Base-by-base conservation (phyloP, 805 yeast species). In the Lachancea quebecensis region DNA sequence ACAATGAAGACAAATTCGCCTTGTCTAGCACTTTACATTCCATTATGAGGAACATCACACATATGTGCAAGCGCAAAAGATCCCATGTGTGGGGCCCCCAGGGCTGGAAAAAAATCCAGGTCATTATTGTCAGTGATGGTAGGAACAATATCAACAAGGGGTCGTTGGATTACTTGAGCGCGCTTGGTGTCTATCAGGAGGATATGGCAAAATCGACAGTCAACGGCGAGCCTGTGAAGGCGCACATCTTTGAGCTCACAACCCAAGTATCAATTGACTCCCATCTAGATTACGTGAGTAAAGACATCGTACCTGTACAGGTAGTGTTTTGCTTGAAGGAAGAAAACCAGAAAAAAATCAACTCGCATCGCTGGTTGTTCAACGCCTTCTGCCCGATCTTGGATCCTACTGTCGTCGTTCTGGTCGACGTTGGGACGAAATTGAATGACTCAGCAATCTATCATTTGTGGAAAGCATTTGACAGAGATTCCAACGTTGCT, bases 321-420 rank as follows among this genome's bases (percentile, higher is more conserved):
- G 77, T 91, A 41, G 70, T 91, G 32, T 90, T 93, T 63, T 90
- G 98, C 64, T 70, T 93, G 63, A 93, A 93, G 64, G 99, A 93
- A 60, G 78, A 78, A 59, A 95, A 93, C 57, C 83, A 85, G 47
- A 91, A 91, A 66, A 93, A 93, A 61, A 89, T 93, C 65, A 93
- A 93, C 66, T 91, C 98, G 1, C 99, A 93, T 64, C 80, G 98
- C 65, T 93, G 99, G 99, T 70, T 95, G 45, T 89, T 93, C 66
- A 90, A 93, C 59, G 97, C 95, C 1, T 79, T 93, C 50, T 89
- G 97, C 64, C 97, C 97, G 1, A 75, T 82, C 15, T 69, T 95
- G 52, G 86, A 90, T 56, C 99, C 99, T 11, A 90, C 88, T 55
- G 95, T 91, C 12, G 81, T 91, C 45, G 79, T 88, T 7, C 67